phyloP scores from a whole-genome alignment of 306 rosid genomes.

The Parietaria judaica region DNA sequence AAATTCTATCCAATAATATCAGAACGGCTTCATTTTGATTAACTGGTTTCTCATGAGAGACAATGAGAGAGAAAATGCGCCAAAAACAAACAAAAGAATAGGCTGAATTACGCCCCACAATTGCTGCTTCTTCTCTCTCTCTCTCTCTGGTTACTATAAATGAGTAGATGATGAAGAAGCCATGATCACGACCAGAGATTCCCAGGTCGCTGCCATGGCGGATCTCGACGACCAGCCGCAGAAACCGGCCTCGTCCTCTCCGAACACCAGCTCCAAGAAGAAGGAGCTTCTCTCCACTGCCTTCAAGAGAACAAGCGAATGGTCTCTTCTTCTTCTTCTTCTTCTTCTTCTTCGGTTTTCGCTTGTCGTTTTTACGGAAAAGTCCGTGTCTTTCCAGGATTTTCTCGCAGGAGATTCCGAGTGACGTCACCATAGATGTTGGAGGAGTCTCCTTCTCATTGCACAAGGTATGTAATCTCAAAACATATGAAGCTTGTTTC shows the following conservation, averaged over 20 bases:
- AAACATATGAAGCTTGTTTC: too few relatives aligned
- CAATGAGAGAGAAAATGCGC: conserved; percentile 9
- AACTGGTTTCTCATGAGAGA: conserved; percentile 19
- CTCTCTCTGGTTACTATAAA: conserved; percentile 16
- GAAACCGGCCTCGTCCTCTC: conserved; percentile 24
- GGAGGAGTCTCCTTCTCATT: conserved; percentile 74
- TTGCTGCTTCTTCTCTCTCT: conserved; percentile 9
- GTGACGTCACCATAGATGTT: conserved; percentile 64
- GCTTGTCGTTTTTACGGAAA: conserved; percentile 1
- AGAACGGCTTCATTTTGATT: conserved; percentile 24
- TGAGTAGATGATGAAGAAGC: conserved; percentile 23
- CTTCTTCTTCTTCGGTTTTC: conserved; percentile 8
- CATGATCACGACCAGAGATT: conserved; percentile 21
- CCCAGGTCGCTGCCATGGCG: conserved; percentile 40
- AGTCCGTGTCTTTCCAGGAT: conserved; percentile 44
- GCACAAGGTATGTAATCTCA: conserved; percentile 55
- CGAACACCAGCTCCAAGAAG: conserved; percentile 54
- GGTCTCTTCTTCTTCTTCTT: conserved; percentile 36
- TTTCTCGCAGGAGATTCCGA: conserved; percentile 94
- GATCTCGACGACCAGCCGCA: conserved; percentile 40
- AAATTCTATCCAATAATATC: not conserved
- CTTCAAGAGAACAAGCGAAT: conserved; percentile 87
- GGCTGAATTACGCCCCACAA: conserved; percentile 19
- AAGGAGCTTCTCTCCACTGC: conserved; percentile 81
- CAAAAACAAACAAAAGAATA: conserved; percentile 27